Base-by-base conservation (phyloP, 2,329 filamentous ascomycete species). In the Aspergillus uvarum region DNA sequence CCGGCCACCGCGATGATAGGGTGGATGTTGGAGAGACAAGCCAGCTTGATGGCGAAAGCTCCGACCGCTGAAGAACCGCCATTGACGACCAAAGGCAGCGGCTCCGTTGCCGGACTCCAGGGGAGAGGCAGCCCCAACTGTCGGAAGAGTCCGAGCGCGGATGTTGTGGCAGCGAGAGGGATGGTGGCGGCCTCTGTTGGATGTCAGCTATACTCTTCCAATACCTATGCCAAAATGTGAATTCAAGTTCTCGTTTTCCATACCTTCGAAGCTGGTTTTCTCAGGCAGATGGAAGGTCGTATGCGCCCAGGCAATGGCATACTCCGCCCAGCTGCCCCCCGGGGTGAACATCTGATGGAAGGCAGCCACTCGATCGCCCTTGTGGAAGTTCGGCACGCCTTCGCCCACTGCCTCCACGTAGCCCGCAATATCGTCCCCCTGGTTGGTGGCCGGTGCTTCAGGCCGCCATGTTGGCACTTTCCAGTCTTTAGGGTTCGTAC, bases 1-100 rank as follows among this genome's bases (percentile, higher is more conserved):
- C 86, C 86, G 0, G 85, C 85, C 7, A 88, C 77, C 59, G 79
- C 81, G 63, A 89, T 85, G 35, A 88, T 71, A 0, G 86, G 87
- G 70, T 87, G 84, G 62, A 88, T 84, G 67, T 85, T 83, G 59
- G 79, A 79, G 8, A 76, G 74, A 5, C 63, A 66, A 8, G 84
- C 84, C n/a, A 88, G 75, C 70, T 88, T 83, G 49, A 87, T 71
- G 0, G 81, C 81, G 67, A 83, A 88, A 5, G 81, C 74, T 5
- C 86, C 86, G 0, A 88, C 84, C 0, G 85, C 80, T 0, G 81
- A 80, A 0, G 82, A 77, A 0, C 71, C 77, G 24, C 81, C 81
- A 65, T 83, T 82, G 38, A 84, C 71, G 6, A 84, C 70, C 2
- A 81, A 62, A 0, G 79, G 80, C 2, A 67, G 70, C 1, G 63